Percentiles rank a stretch among this genome's conserved stretches.
Evolutionary conservation across 2,329 filamentous ascomycete species (phyloP).

Genomic region (Herpotrichia juniperi): DNA sequence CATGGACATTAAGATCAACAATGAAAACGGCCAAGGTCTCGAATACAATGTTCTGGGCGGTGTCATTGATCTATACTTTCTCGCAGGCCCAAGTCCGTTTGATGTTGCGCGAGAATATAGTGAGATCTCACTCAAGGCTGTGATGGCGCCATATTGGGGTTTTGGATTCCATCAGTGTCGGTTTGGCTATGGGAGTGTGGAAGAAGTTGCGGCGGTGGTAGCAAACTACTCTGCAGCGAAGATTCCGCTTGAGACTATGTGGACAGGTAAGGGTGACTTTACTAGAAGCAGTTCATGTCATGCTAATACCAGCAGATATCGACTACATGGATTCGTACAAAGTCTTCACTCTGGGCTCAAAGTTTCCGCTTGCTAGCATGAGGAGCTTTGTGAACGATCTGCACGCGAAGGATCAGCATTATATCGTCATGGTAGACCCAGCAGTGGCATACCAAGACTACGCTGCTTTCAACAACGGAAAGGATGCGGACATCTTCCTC

Average conservation of each 20-base stretch:
- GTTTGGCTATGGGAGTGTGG: constrained; percentile 61
- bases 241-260: constrained; percentile 74
- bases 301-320: constrained; percentile 54
- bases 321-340: constrained; percentile 68
- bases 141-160: constrained; percentile 59
- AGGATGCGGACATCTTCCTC: constrained; percentile 60
- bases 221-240: constrained; percentile 67
- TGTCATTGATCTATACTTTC: constrained; percentile 69
- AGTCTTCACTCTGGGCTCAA: constrained; percentile 68
- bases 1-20: constrained; percentile 79
- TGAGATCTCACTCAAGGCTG: constrained; percentile 52
- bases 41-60: constrained; percentile 82
- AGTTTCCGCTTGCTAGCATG: constrained; percentile 66
- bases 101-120: constrained; percentile 56
- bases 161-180: constrained; percentile 59
- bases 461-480: constrained; percentile 65
- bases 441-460: constrained; percentile 59
- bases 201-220: constrained; percentile 67
- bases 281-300: background rate
- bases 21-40: constrained; percentile 69
- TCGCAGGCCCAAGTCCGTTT: constrained; percentile 54
- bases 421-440: constrained; percentile 81
- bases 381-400: constrained; percentile 69
- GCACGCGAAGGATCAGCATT: constrained; percentile 70
- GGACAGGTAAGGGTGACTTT: constrained; percentile 63